phyloP scores from a whole-genome alignment of 371 early-diverging fungal genomes.

The Mortierella sp. region DNA sequence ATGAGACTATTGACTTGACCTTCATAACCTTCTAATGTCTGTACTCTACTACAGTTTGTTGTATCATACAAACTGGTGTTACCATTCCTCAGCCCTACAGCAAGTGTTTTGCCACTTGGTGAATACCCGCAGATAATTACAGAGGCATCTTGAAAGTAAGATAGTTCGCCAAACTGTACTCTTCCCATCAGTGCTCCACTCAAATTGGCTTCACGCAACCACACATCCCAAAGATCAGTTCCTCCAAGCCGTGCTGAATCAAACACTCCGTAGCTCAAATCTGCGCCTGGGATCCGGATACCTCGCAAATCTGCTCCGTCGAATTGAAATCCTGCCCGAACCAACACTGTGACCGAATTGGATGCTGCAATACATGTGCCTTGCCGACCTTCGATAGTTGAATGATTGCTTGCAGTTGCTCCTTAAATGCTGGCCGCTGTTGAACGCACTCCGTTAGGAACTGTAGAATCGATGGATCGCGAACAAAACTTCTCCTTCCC shows the following conservation, averaged over 20 bases:
- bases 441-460: conserved; percentile 16
- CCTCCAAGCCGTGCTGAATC: conserved; percentile 4
- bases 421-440: background rate
- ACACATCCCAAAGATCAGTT: background rate
- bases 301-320: conserved; percentile 15
- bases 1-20: background rate
- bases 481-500: conserved; percentile 7
- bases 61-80: background rate
- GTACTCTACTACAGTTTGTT: background rate
- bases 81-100: conserved; percentile 1
- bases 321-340: conserved; percentile 13
- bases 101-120: background rate
- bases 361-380: conserved; percentile 2
- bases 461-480: conserved; percentile 19
- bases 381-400: conserved; percentile 8
- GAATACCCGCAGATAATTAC: conserved; percentile 5
- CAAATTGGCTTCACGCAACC: conserved; percentile 20
- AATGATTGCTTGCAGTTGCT: conserved; percentile 1
- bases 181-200: background rate
- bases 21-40: background rate
- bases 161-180: conserved; percentile 12
- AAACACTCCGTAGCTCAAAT: conserved; percentile 10
- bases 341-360: conserved; percentile 30
- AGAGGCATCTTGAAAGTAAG: background rate
- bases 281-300: conserved; percentile 10